Evolutionary conservation across 2,329 filamentous ascomycete species (phyloP).

Genomic region (Alternaria postmessia): DNA sequence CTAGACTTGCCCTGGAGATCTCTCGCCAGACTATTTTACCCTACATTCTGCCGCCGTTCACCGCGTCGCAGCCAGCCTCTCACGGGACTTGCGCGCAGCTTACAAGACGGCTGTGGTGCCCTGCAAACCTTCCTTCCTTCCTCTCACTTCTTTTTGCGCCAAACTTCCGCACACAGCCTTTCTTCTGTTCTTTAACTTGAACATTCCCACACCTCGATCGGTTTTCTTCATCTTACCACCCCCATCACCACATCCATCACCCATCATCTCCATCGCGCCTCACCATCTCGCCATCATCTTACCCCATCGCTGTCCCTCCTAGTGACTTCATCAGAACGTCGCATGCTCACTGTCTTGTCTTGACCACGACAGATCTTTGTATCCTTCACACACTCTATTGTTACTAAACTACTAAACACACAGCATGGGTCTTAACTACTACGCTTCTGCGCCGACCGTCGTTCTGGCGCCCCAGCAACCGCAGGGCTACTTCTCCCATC

Average conservation of each 20-base stretch:
- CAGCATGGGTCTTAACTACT: constrained; percentile 58
- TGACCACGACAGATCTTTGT: constrained; percentile 39
- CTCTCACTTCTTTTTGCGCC: constrained; percentile 44
- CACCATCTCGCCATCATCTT: constrained; percentile 27
- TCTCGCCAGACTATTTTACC: constrained; percentile 23
- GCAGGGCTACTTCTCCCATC: constrained; percentile 47
- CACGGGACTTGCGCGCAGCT: constrained; percentile 44
- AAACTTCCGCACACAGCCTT: constrained; percentile 29
- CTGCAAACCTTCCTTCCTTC: constrained; percentile 46
- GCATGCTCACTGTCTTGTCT: constrained; percentile 41
- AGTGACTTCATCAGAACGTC: constrained; percentile 25
- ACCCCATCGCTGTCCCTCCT: constrained; percentile 37
- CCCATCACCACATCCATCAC: constrained; percentile 22
- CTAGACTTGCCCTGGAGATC: constrained; percentile 29
- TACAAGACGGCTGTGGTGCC: constrained; percentile 49
- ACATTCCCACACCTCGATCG: constrained; percentile 20
- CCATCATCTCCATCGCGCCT: constrained; percentile 21
- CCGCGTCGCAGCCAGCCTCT: constrained; percentile 42
- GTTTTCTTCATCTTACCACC: constrained; percentile 14
- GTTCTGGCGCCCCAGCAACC: constrained; percentile 55
- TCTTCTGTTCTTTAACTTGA: constrained; percentile 17
- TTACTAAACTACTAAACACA: constrained; percentile 50
- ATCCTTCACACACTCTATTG: constrained; percentile 39
- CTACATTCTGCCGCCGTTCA: constrained; percentile 33
- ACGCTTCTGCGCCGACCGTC: constrained; percentile 57